Base-by-base conservation (phyloP, 345 rosid genomes). In the Kernera saxatilis region DNA sequence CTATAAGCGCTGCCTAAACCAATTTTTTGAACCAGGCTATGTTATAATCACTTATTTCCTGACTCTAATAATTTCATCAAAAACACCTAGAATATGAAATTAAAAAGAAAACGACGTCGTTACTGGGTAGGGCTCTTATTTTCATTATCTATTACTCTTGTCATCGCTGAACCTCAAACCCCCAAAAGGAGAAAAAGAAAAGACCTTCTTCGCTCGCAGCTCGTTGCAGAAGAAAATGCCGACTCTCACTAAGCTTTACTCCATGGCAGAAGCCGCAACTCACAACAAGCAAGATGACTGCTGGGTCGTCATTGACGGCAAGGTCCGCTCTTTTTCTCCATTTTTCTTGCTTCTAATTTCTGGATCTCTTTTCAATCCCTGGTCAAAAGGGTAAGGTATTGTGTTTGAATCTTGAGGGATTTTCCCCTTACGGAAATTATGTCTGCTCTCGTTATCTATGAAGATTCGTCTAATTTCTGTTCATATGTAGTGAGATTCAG, bases 261-360 rank as follows among this genome's bases (percentile, higher is more conserved):
- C 89, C 11, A 84, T 88, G 86, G 82, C 85, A 71, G 99, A 94
- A 83, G 88, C 84, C 8, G 77, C 96, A 26, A 81, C 64, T 15
- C 99, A 91, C 77, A 82, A 78, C 82, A 78, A 83, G 71, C 82
- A 78, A 74, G 88, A 91, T 15, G 99, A 89, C 71, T 94, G 96
- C 81, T 94, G 99, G 99, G 36, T 91, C 74, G 88, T 94, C 50
- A 74, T 94, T 60, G 95, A 94, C 55, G 92, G 91, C 84, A 91
- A 89, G 91, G 99, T 85, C 52, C 19, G 30, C 27, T 54, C 21
- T 35, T 8, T 43, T 70, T 29, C 58, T 21, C 17, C 18, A 22
- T 52, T 9, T 26, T 12, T 60, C 8, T 5, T 5, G 6, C 19
- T 64, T 49, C 23, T 35, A 6, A 18, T 69, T 29, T 48, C 26